Percentiles rank a stretch among this genome's conserved stretches.
Conservation (phyloP, 2,329 filamentous ascomycete genomes). For the Fusarium keratoplasticum region DNA sequence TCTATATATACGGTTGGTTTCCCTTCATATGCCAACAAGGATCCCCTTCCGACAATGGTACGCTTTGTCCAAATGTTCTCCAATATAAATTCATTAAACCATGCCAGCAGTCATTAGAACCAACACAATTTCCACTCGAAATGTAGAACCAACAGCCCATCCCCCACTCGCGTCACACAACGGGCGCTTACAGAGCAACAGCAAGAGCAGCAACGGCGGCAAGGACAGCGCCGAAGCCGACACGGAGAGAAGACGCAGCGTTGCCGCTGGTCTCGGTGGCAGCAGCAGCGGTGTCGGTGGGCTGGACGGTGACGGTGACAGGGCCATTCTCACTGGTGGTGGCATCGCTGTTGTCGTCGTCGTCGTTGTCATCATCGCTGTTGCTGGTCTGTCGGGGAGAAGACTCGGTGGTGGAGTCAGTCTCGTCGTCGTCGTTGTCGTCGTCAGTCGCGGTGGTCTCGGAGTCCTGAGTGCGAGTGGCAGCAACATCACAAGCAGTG, state of each 20-base stretch:
- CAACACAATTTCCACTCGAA: slow-evolving; percentile 13
- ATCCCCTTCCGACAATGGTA: slow-evolving; percentile 3
- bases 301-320: slow-evolving; percentile 37
- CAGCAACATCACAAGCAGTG: slow-evolving; percentile 40
- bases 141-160: slow-evolving; percentile 12
- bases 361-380: background rate
- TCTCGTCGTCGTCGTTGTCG: slow-evolving; percentile 9
- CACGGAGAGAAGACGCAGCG: slow-evolving; percentile 32
- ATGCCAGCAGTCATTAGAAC: slow-evolving; percentile 34
- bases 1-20: slow-evolving; percentile 37
- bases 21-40: slow-evolving; percentile 25
- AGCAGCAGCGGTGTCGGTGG: slow-evolving; percentile 20
- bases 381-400: slow-evolving; percentile 10
- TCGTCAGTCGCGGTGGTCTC: slow-evolving; percentile 10
- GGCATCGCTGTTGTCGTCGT: background rate
- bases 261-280: slow-evolving; percentile 22
- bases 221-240: slow-evolving; percentile 37
- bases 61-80: slow-evolving; percentile 17
- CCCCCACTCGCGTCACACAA: background rate
- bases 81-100: slow-evolving; percentile 39
- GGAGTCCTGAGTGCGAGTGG: slow-evolving; percentile 15
- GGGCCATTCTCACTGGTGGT: slow-evolving; percentile 18
- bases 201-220: slow-evolving; percentile 38
- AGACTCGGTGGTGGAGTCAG: slow-evolving; percentile 18
- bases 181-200: slow-evolving; percentile 38